Evolutionary conservation across 371 early-diverging fungal species (phyloP), one percentile per base, ranked within the genome.

Genomic region (Nosema muscidifuracis): DNA sequence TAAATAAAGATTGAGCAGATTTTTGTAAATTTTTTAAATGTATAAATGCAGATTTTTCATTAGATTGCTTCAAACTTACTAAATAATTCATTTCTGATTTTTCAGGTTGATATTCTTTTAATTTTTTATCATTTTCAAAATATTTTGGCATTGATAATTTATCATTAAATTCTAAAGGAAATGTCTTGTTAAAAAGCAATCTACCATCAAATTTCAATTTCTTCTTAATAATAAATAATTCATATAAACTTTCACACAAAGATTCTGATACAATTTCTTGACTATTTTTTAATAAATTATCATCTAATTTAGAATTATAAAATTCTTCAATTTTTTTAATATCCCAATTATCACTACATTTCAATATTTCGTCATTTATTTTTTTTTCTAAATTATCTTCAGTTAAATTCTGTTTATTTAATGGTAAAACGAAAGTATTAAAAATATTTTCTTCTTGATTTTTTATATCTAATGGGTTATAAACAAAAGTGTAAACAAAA

Each of bases 1-100:
- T 77, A 65, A 72, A 76, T 7, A 80, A 31, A n/a, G 66, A 65
- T 58, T 53, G 43, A 30, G 80, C 80, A 43, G 77, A 69, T 57
- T 67, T 73, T 51, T 50, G 73, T 18, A 80, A 40, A 50, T 80
- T 70, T 38, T 63, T 56, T 24, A 66, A 53, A 58, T 80, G 74
- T 28, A 38, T 62, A 16, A 68, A 31, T 24, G 66, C 34, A 6
- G 68, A 68, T 10, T 31, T 44, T 16, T 47, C 22, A 30, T 43
- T 55, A 18, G 42, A 15, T 44, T 56, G 44, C 33, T 68, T 68
- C 12, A 34, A 34, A 30, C 24, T 58, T 3, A 56, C 33, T 2
- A 68, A 42, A 28, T 38, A 31, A 22, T 68, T 57, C 7, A 68
- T 13, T 44, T 68, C 68, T 24, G 38, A 31, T 28, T 44, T 43